Conservation (phyloP, 306 rosid species). For the Prunus mira region DNA sequence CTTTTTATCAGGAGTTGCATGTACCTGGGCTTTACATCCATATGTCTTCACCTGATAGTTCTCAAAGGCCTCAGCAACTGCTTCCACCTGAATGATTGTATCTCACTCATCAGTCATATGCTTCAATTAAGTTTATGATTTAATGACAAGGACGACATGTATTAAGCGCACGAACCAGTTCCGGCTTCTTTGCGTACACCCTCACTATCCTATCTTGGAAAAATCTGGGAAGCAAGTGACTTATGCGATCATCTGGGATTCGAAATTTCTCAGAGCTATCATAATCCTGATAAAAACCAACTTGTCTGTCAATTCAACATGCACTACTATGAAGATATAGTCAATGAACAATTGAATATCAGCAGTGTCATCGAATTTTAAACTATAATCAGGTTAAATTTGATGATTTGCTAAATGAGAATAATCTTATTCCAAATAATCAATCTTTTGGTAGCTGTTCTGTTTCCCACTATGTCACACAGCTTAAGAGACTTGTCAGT, state of each 20-base stretch:
- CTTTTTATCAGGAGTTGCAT: constrained; percentile 73
- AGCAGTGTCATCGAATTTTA: not conserved
- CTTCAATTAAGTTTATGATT: not conserved
- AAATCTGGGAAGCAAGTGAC: constrained; percentile 76
- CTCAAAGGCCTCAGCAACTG: constrained; percentile 77
- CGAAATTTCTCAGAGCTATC: constrained; percentile 67
- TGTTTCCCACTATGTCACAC: constrained; percentile 4
- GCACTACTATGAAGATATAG: not conserved
- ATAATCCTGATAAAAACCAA: constrained; percentile 53
- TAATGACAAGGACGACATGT: not conserved
- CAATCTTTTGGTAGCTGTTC: not conserved
- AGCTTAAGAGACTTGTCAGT: not conserved
- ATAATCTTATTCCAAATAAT: not conserved
- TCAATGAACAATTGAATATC: not conserved
- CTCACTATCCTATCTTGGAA: constrained; percentile 86
- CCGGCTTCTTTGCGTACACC: constrained; percentile 84
- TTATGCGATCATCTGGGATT: constrained; percentile 58
- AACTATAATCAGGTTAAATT: not conserved
- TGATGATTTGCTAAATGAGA: not conserved
- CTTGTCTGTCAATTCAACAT: not conserved
- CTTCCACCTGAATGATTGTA: constrained; percentile 51
- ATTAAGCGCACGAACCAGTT: constrained; percentile 50
- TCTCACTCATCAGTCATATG: not conserved
- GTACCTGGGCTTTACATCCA: constrained; percentile 70
- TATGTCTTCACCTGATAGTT: constrained; percentile 62